phyloP scores from a whole-genome alignment of 768 basidiomycete species.

The Serendipita sp. region DNA sequence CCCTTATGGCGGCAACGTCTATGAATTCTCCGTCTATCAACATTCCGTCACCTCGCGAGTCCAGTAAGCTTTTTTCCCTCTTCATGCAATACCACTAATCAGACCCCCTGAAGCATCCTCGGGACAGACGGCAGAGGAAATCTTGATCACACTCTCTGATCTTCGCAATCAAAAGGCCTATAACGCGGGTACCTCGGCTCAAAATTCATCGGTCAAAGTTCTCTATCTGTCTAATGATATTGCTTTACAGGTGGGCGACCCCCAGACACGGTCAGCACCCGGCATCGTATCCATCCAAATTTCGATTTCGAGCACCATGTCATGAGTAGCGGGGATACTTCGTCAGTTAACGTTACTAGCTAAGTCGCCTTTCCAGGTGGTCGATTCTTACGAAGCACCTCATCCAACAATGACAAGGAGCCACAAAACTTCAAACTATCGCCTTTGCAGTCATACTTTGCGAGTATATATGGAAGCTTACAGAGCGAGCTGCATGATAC shows the following conservation, averaged over 20 bases:
- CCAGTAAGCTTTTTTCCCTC: no score
- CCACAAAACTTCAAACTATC: not conserved
- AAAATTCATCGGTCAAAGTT: no score
- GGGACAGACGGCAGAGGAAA: not conserved
- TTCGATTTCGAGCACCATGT: conserved; percentile 1
- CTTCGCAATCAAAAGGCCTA: not conserved
- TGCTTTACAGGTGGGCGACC: no score
- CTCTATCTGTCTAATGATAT: no score
- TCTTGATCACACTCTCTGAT: not conserved
- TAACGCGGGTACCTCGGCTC: no score
- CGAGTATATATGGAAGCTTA: not conserved
- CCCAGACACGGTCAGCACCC: not conserved
- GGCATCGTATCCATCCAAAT: not conserved
- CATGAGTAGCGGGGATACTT: not conserved
- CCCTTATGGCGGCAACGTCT: not conserved
- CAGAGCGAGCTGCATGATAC: not conserved
- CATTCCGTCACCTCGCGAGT: not conserved
- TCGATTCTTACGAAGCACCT: not conserved
- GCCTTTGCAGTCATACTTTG: conserved; percentile 1
- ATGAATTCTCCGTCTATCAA: not conserved
- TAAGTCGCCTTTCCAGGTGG: not conserved
- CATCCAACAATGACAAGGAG: not conserved
- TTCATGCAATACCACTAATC: no score
- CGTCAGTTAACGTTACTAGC: not conserved
- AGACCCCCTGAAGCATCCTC: not conserved